Base-by-base conservation (phyloP, 148 eudicot genomes). In the Chenopodium berlandieri region DNA sequence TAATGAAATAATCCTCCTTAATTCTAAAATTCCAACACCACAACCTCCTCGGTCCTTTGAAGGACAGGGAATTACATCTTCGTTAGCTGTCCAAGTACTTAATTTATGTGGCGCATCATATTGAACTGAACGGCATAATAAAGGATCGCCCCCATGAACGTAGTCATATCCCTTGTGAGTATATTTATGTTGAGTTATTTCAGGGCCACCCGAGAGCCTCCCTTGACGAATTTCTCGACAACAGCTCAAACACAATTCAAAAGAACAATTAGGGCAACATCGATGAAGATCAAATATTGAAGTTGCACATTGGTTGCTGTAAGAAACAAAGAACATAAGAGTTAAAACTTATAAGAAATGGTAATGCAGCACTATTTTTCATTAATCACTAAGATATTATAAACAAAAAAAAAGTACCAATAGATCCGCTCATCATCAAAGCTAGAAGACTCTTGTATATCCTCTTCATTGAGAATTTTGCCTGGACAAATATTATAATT, bases 281-380 rank as follows among this genome's bases (percentile, higher is more conserved):
- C 98, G 87, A 46, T 94, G 98, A 72, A 93, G 88, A 84, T 94
- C 93, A 78, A 90, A 69, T 6, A 94, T 93, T 52, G 98, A 94
- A 27, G 97, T 93, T 83, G 94, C 91, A 84, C 98, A 94, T 58
- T 89, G 88, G 79, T 94, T 89, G 87, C 98, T 94, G 93, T 31
- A 75, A 84, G 63, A n/a, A 19, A n/a, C 52, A 71, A 48, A 46
- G 27, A 46, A 58, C 46, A n/a, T 40, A 78, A 48, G 40, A 72
- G 7, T 79, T 30, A 56, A 74, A 71, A 71, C 9, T 31, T 11
- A 14, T 13, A 32, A 69, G 17, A 56, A 56, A 14, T 17, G 19
- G n/a, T 4, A 40, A 37, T 2, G 19, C 40, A 14, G 5, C 16
- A 40, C 4, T 68, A 34, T 34, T 22, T 4, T 25, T 22, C n/a